Evolutionary conservation across 768 basidiomycete genomes (phyloP).

Genomic region (Pluteus cervinus): DNA sequence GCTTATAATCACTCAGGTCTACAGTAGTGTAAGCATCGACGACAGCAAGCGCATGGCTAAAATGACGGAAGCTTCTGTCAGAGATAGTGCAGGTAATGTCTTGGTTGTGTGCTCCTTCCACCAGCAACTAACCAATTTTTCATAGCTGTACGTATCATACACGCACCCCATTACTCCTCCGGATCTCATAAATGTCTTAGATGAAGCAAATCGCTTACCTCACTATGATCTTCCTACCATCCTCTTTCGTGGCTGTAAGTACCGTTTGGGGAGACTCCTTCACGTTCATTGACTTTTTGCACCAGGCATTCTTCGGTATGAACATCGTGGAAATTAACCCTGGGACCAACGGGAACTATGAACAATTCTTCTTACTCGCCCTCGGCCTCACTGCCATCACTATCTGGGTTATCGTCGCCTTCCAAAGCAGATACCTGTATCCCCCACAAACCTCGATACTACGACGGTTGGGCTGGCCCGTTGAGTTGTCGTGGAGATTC

Average conservation of each 20-base stretch:
- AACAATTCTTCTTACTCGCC: constrained; percentile 35
- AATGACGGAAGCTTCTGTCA: constrained; percentile 33
- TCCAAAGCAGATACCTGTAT: constrained; percentile 40
- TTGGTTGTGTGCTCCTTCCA: background rate
- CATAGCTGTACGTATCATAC: constrained; percentile 12
- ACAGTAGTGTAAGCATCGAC: constrained; percentile 40
- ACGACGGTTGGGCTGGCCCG: too few species aligned
- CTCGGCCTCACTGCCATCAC: constrained; percentile 42
- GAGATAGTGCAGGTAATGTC: constrained; percentile 22
- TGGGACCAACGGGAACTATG: constrained; percentile 29
- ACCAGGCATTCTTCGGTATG: constrained; percentile 54
- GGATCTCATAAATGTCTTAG: constrained; percentile 11
- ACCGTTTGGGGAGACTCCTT: background rate
- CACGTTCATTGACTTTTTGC: background rate
- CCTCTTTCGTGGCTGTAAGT: constrained; percentile 44
- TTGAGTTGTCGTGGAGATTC: too few species aligned
- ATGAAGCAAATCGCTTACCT: constrained; percentile 59
- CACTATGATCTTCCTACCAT: constrained; percentile 57
- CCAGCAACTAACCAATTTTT: background rate
- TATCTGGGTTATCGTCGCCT: constrained; percentile 49
- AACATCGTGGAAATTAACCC: constrained; percentile 41
- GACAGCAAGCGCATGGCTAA: constrained; percentile 38
- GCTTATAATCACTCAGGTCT: constrained; percentile 32
- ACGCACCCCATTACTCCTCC: too few species aligned
- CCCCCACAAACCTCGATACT: too few species aligned